These are phyloP conservation scores for Ballota nigra DNA, from an alignment of 257 asterid genomes.

Conservation along the genomic window DNA sequence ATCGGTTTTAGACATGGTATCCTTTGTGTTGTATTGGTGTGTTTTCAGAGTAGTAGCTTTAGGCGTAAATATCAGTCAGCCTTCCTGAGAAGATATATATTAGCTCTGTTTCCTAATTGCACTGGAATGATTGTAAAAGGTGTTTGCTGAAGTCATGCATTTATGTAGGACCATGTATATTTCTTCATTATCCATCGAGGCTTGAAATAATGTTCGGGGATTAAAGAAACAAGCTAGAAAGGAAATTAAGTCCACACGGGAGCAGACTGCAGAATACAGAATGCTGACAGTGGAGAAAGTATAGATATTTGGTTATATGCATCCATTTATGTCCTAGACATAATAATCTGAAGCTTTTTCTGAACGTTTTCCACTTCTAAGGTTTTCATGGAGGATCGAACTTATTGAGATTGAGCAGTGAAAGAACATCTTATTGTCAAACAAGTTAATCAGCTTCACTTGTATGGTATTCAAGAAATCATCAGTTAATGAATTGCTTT, in stretches of 20 bases:
- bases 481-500: too few relatives aligned
- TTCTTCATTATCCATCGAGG: neutral
- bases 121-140: neutral
- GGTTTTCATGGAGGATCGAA: neutral
- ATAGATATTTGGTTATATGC: neutral
- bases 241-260: neutral
- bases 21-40: slow-evolving; percentile 2
- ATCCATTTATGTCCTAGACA: neutral
- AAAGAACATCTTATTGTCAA: slow-evolving; percentile 6
- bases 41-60: neutral
- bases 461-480: too few relatives aligned
- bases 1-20: neutral
- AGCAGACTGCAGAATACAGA: neutral
- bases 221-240: neutral
- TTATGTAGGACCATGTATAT: neutral
- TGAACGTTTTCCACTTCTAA: neutral
- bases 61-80: neutral
- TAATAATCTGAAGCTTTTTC: neutral
- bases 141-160: neutral
- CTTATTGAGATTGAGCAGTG: neutral
- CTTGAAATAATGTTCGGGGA: neutral
- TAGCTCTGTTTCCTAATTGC: neutral
- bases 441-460: neutral
- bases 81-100: neutral
- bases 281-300: neutral